Conservation (phyloP, 2,329 filamentous ascomycete genomes). For the Arthrocladium fulminans region DNA sequence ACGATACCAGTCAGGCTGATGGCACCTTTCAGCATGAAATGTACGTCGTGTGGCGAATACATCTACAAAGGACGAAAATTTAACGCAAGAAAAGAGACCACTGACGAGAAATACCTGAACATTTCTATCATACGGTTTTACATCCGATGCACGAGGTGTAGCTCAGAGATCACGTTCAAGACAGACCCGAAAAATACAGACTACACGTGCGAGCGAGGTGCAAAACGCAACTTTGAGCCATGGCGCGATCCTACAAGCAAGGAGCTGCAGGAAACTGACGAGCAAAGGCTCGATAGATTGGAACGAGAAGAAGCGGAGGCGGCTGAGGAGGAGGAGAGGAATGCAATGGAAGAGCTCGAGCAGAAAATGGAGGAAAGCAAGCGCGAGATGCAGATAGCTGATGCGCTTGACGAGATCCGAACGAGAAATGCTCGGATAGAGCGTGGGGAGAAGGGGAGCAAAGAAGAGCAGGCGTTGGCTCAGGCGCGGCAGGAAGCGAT, state of each 20-base stretch:
- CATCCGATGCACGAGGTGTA: constrained; percentile 80
- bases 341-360: constrained; percentile 92
- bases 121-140: constrained; percentile 88
- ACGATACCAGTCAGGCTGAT: constrained; percentile 83
- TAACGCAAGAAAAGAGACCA: constrained; percentile 88
- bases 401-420: constrained; percentile 89
- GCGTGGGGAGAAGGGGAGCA: constrained; percentile 59
- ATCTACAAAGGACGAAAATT: constrained; percentile 89
- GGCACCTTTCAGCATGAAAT: constrained; percentile 77
- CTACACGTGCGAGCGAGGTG: constrained; percentile 71
- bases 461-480: constrained; percentile 46
- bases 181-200: constrained; percentile 95
- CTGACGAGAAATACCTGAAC: constrained; percentile 77
- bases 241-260: constrained; percentile 63
- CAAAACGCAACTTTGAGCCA: constrained; percentile 85
- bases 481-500: constrained; percentile 51
- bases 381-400: constrained; percentile 91
- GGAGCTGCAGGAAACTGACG: constrained; percentile 65
- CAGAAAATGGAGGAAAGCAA: constrained; percentile 88
- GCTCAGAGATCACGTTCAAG: constrained; percentile 79
- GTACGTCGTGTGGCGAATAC: constrained; percentile 62
- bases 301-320: constrained; percentile 64
- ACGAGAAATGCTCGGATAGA: constrained; percentile 84
- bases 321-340: constrained; percentile 60
- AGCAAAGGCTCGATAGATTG: constrained; percentile 74